A percentile compares a stretch with the other conserved stretches of the same genome.
phyloP scores from a whole-genome alignment of 2,329 filamentous ascomycete species.

The Curvularia eragrostidis region DNA sequence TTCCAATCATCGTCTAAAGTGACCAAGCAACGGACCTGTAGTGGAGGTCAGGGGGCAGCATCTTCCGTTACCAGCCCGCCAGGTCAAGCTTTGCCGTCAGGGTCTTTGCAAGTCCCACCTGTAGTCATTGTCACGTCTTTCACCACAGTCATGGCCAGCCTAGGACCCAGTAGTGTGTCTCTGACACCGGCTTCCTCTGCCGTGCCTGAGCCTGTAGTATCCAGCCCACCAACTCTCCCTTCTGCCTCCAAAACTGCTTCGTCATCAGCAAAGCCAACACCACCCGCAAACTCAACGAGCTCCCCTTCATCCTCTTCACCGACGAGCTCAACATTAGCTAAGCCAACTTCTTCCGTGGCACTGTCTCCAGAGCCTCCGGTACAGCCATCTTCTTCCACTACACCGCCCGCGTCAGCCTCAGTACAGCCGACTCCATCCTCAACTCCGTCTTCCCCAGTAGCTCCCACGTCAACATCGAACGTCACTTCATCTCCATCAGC shows the following conservation, averaged over 20 bases:
- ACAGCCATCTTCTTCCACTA: neutral
- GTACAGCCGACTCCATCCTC: neutral
- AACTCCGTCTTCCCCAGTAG: neutral
- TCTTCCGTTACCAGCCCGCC: slow-evolving; percentile 12
- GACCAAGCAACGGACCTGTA: neutral
- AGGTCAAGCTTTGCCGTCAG: slow-evolving; percentile 16
- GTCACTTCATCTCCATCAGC: neutral
- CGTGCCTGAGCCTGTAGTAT: neutral
- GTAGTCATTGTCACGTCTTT: slow-evolving; percentile 42
- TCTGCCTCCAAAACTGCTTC: neutral
- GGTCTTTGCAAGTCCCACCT: slow-evolving; percentile 31
- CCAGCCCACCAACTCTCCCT: neutral
- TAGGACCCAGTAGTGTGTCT: slow-evolving; percentile 10
- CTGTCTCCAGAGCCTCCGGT: neutral
- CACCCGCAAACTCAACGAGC: neutral
- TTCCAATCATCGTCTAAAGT: slow-evolving; percentile 6
- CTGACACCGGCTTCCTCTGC: slow-evolving; percentile 7
- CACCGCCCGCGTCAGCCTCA: neutral
- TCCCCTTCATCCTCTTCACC: neutral
- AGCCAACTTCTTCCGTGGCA: neutral
- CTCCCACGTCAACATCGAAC: slow-evolving; percentile 4
- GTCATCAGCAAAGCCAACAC: neutral
- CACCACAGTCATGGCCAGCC: slow-evolving; percentile 34
- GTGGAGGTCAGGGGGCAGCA: slow-evolving; percentile 1
- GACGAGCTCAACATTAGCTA: slow-evolving; percentile 8